Conservation (phyloP, 768 basidiomycete species). For the Cystofilobasidium capitatum region DNA sequence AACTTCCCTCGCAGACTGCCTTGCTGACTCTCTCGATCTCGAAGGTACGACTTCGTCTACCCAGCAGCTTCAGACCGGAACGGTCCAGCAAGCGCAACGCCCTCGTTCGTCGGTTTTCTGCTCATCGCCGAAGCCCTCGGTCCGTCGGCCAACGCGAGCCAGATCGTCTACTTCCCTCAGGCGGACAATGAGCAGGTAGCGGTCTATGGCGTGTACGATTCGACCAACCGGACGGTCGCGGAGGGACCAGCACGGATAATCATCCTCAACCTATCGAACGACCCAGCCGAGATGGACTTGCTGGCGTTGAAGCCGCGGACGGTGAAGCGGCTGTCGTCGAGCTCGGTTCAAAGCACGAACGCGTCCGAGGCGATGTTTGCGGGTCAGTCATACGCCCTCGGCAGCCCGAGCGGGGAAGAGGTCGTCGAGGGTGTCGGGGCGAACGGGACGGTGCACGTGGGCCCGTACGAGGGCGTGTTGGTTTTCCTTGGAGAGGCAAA, state of each 20-base stretch:
- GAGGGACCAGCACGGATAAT: conserved; percentile 30
- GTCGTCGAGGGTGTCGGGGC: conserved; percentile 29
- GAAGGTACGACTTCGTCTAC: conserved; percentile 40
- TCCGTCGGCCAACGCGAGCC: conserved; percentile 31
- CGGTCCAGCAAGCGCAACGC: conserved; percentile 34
- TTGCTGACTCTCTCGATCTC: conserved; percentile 34
- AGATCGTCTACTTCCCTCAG: conserved; percentile 29
- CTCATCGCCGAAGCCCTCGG: conserved; percentile 39
- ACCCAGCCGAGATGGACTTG: conserved; percentile 29
- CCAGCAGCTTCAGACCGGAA: conserved; percentile 33
- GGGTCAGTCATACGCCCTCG: conserved; percentile 38
- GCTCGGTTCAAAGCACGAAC: conserved; percentile 35
- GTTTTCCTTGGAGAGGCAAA: conserved; percentile 37
- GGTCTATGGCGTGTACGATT: conserved; percentile 39
- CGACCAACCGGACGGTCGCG: conserved; percentile 23
- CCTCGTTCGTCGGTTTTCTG: conserved; percentile 39
- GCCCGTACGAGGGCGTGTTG: conserved; percentile 37
- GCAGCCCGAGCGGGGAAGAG: conserved; percentile 34
- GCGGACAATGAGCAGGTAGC: conserved; percentile 32
- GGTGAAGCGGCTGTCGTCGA: conserved; percentile 38
- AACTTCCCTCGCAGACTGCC: conserved; percentile 28
- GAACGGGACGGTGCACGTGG: conserved; percentile 30
- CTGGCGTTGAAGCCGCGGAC: not conserved
- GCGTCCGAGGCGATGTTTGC: conserved; percentile 35
- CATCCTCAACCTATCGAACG: conserved; percentile 35